Base-by-base conservation (phyloP, 768 basidiomycete species). In the Suillus ampliporus region DNA sequence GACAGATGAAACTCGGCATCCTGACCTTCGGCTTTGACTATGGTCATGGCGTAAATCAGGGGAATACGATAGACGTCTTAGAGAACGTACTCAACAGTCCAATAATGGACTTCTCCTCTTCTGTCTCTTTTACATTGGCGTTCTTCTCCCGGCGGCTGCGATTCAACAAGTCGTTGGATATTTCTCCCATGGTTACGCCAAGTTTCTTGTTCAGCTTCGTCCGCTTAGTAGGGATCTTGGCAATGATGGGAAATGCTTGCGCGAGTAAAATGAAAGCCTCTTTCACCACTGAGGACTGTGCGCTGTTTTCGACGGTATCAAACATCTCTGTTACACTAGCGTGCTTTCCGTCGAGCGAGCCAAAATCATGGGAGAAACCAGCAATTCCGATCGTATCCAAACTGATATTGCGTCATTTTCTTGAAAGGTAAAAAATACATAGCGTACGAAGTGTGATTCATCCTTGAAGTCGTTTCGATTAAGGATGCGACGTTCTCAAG, bases 321-420 rank as follows among this genome's bases (percentile, higher is more conserved):
- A 83, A 81, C 5, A 77, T 74, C 5, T 79, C 74, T 10, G 76
- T 71, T 8, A 85, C 76, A 7, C 78, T 65, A 2, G 81, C 76
- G 38, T 70, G 68, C 57, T 83, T 77, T 5, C 84, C 84, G 14
- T 82, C 78, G 23, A 86, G 74, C 1, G 82, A 72, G 17, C 79
- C 78, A 62, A 87, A 87, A 68, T 86, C 80, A 68, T 86, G 81
- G 1, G 81, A 80, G 61, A 87, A 87, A 1, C 85, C 86, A 15
- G 83, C 84, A 48, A 86, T 83, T 19, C 85, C 84, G 57, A 87
- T 78, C 6, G 79, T 80, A 69, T 87, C 86, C 11, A 87, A 72
- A 11, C 83, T 84, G 52, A 0, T 44, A 10, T 44, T 44, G 43
- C 43, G 43, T 43, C 4, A 43, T 43, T 43, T 43, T n/a, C 41